Base-by-base conservation (phyloP, 495 filamentous ascomycete genomes). In the Daldinia decipiens region DNA sequence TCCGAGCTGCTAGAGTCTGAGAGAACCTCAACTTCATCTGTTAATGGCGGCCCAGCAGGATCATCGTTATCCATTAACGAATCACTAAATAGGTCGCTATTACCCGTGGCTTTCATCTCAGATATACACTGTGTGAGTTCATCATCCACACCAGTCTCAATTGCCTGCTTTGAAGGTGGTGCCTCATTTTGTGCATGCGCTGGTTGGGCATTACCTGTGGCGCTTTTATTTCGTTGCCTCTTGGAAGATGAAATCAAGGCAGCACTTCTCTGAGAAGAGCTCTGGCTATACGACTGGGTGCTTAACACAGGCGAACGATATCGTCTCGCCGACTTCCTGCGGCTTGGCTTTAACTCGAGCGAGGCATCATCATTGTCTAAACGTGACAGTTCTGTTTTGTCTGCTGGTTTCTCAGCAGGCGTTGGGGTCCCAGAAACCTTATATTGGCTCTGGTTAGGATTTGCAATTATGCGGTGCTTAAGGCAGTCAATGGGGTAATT, bases 401-500 rank as follows among this genome's bases (percentile, higher is more conserved):
- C 15, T 43, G 15, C 53, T 11, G 54, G n/a, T n/a, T 57, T n/a
- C 7, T 59, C 52, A 19, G 53, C 50, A 19, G 21, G 34, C 9
- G 50, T 52, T 4, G 73, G 67, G 15, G 47, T 27, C 3, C 79
- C 90, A 12, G 79, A 68, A 13, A 94, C 81, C 47, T 78, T 80
- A 73, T 95, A 97, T 8, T 84, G 83, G 2, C 62, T 54, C 55
- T 93, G 89, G 1, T 78, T 75, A 4, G 87, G 80, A 65, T 88
- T 86, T 3, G 94, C 74, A 0, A 95, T 64, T 0, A 81, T 75
- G 2, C 81, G 78, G 62, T 85, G 90, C 31, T 82, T 80, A 36
- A 95, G 87, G 60, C 94, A 98, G 13, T 98, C 93, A 0, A 92
- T 78, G 4, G 92, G 88, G 73, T 93, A 99, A 2, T 82, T 79